Evolutionary conservation across 768 basidiomycete species (phyloP).

Genomic region (Amanita phalloides): DNA sequence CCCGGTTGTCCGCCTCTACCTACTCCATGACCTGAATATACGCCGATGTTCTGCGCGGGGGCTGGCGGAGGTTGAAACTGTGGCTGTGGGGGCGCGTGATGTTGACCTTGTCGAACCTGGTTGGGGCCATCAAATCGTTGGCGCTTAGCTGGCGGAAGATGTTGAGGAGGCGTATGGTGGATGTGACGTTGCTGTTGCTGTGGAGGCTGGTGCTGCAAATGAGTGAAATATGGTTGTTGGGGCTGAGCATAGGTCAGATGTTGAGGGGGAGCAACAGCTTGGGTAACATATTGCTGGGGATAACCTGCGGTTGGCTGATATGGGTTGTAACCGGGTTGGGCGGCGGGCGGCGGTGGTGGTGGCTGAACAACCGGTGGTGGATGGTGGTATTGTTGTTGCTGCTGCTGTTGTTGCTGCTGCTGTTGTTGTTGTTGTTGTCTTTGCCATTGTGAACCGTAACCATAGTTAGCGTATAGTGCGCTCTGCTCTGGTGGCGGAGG

Average conservation of each 20-base stretch:
- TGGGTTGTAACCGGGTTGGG: constrained; percentile 61
- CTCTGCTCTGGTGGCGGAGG: constrained; percentile 65
- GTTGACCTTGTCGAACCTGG: constrained; percentile 38
- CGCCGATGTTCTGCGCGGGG: constrained; percentile 30
- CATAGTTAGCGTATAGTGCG: constrained; percentile 84
- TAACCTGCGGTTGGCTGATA: constrained; percentile 64
- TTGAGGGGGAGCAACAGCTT: constrained; percentile 41
- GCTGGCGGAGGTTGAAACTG: constrained; percentile 55
- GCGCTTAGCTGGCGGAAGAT: constrained; percentile 86
- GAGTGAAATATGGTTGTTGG: constrained; percentile 35
- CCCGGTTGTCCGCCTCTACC: constrained; percentile 29
- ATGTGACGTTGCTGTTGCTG: constrained; percentile 38
- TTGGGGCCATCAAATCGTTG: constrained; percentile 80
- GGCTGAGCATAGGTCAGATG: constrained; percentile 38
- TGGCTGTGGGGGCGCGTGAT: constrained; percentile 41
- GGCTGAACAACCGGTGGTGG: constrained; percentile 43
- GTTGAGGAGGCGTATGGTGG: constrained; percentile 63
- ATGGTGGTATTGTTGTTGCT: constrained; percentile 50
- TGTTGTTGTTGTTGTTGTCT: constrained; percentile 58
- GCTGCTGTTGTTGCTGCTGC: constrained; percentile 52
- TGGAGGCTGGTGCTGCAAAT: constrained; percentile 32
- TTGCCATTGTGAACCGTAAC: constrained; percentile 72
- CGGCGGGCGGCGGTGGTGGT: constrained; percentile 38
- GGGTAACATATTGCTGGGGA: constrained; percentile 58
- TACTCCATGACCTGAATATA: constrained; percentile 22